phyloP scores from a whole-genome alignment of 2,329 filamentous ascomycete genomes.

The Monosporascus sp. region DNA sequence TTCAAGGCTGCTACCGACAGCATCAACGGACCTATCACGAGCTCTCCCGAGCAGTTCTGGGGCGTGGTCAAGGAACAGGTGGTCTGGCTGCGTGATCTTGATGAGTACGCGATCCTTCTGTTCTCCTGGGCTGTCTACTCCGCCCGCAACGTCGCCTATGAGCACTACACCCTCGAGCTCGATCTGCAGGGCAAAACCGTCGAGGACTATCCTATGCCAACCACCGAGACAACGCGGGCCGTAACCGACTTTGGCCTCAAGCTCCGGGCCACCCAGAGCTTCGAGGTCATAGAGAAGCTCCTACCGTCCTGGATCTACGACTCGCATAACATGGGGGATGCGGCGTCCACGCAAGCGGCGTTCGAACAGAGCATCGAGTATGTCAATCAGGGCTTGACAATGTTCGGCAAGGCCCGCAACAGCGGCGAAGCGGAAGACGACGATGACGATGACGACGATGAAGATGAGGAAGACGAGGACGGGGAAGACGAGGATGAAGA shows the following conservation, averaged over 20 bases:
- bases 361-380: neutral
- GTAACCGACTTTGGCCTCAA: neutral
- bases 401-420: no score
- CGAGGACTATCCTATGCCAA: neutral
- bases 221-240: neutral
- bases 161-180: neutral
- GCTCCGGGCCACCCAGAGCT: neutral
- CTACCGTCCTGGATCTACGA: neutral
- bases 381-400: no score
- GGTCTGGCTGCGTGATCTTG: neutral
- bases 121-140: neutral
- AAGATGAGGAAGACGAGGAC: no score
- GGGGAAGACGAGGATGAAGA: no score
- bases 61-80: neutral
- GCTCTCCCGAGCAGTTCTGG: neutral
- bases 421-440: no score
- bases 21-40: neutral
- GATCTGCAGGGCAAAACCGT: neutral
- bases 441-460: no score
- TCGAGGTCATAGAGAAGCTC: neutral
- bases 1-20: neutral
- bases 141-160: neutral
- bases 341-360: neutral
- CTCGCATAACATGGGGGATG: neutral
- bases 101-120: neutral